Conservation (phyloP, 768 basidiomycete genomes). For the Phallus indusiatus region DNA sequence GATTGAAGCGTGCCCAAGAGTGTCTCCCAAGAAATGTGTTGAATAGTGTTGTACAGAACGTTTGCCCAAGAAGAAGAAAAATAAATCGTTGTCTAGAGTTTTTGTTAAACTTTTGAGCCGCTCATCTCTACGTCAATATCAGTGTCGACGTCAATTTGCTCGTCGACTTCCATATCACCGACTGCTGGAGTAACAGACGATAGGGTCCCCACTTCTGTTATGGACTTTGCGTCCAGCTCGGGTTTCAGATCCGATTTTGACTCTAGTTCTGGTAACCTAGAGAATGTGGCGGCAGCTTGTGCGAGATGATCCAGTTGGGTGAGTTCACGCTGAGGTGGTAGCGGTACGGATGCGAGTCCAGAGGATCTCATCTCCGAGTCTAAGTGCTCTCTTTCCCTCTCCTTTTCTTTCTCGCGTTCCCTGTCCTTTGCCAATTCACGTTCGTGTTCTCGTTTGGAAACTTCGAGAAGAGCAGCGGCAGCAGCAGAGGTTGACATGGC, state of each 20-base stretch:
- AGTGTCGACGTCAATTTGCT: neutral
- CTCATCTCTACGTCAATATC: neutral
- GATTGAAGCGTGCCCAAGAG: no score
- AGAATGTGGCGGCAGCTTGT: neutral
- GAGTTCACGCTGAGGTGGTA: neutral
- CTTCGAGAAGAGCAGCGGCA: neutral
- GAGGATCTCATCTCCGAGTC: neutral
- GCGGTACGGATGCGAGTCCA: neutral
- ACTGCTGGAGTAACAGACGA: neutral
- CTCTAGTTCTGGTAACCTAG: neutral
- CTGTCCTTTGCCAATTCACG: neutral
- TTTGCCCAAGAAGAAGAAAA: no score
- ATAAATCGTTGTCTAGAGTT: no score
- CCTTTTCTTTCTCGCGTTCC: neutral
- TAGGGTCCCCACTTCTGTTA: neutral
- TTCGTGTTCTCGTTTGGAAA: neutral
- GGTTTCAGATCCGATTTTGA: neutral
- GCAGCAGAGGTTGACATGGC: neutral
- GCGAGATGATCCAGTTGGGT: neutral
- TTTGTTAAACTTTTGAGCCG: no score
- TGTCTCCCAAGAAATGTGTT: no score
- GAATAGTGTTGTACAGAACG: no score
- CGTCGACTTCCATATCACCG: neutral
- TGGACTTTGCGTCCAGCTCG: neutral
- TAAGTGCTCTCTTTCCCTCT: neutral